Evolutionary conservation across 441 rosid species (phyloP), one percentile per base, ranked within the genome.

Genomic region (Corymbia calophylla): DNA sequence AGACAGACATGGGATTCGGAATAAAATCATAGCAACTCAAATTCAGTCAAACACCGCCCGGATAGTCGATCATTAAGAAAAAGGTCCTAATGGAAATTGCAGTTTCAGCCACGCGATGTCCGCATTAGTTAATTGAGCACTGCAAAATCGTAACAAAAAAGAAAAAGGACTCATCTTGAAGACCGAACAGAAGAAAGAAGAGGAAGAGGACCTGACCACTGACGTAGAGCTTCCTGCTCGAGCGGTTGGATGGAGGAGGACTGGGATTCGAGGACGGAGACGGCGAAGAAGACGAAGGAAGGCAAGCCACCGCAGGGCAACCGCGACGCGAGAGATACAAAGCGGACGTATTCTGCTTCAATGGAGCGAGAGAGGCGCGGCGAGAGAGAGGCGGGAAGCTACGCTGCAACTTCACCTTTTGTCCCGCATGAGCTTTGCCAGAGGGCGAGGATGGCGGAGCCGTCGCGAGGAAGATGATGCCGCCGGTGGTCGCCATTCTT

Each of bases 221-320:
- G 87, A 89, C 91, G 31, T 77, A 89, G 64, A 89, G 91, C 89
- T 89, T 89, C 91, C 81, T 89, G 25, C 88, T 21, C 35, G 88
- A 3, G 49, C 64, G 85, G 48, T 31, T 80, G 39, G 47, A 11
- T 15, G 90, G 87, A 86, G 62, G 53, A 64, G 88, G 53, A 35
- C 54, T 27, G 27, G 88, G 1, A 7, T 18, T 25, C 31, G 86
- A 53, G 48, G 89, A 54, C 21, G 53, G 15, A 44, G 85, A 77
- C 31, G 85, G 23, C 11, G 84, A 25, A 73, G 84, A 0, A 44
- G 84, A n/a, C 54, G 89, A 3, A 48, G 89, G 32, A 44, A 44
- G 51, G 35, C 88, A 89, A 53, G 90, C 90, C 80, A 54, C 1
- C 9, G 86, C 64, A 18, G 64, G 68, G 88, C 53, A 31, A 31